Percentiles rank a stretch among this genome's conserved stretches.
These are phyloP conservation scores for Alternaria arborescens DNA, from an alignment of 2,329 filamentous ascomycete genomes.

Conservation along the genomic window DNA sequence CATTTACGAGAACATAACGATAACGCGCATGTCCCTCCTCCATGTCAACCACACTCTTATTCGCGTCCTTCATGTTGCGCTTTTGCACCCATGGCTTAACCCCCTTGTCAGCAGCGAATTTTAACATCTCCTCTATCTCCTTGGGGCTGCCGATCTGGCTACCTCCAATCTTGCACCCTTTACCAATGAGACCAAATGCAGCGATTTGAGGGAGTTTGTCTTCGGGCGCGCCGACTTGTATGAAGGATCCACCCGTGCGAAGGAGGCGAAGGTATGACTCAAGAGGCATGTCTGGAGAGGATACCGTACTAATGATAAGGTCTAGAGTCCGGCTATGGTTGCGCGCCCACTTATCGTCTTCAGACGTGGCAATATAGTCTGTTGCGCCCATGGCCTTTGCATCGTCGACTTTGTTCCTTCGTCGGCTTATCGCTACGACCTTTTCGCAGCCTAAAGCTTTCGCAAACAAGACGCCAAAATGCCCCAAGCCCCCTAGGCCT, in stretches of 20 bases:
- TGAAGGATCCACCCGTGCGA: conserved; percentile 67
- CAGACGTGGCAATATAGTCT: conserved; percentile 65
- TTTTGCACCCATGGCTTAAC: conserved; percentile 70
- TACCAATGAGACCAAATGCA: conserved; percentile 67
- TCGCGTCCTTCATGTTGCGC: conserved; percentile 63
- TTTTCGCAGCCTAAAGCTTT: conserved; percentile 74
- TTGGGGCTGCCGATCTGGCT: conserved; percentile 61
- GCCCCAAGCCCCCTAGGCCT: conserved; percentile 76
- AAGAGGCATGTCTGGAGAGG: conserved; percentile 69
- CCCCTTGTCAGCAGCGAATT: conserved; percentile 66
- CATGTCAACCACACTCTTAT: conserved; percentile 66
- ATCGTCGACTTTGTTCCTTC: conserved; percentile 66
- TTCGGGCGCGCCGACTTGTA: conserved; percentile 75
- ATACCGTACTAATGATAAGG: conserved; percentile 68
- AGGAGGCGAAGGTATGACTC: conserved; percentile 69
- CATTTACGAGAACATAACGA: conserved; percentile 48
- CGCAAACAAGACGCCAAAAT: conserved; percentile 76
- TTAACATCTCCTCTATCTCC: conserved; percentile 69
- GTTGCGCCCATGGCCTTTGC: conserved; percentile 70
- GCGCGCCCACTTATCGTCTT: conserved; percentile 65
- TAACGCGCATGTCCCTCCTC: conserved; percentile 63
- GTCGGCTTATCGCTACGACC: conserved; percentile 71
- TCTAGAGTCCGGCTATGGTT: conserved; percentile 65
- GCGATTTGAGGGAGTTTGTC: conserved; percentile 62
- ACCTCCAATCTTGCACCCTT: conserved; percentile 59